phyloP scores from a whole-genome alignment of 2,329 filamentous ascomycete genomes.

The Cladophialophora immunda region DNA sequence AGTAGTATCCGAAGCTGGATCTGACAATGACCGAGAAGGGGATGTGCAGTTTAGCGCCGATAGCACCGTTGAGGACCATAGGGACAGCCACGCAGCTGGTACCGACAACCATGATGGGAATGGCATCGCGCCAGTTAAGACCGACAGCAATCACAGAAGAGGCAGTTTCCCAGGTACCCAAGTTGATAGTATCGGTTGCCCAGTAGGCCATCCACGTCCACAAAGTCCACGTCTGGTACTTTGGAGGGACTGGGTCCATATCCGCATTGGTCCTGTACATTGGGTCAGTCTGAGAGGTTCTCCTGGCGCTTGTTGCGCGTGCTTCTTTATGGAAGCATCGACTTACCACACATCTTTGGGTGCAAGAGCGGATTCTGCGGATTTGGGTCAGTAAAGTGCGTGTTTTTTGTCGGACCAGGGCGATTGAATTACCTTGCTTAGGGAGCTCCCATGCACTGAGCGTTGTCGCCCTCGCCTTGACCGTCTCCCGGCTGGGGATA shows the following conservation, averaged over 20 bases:
- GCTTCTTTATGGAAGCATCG: neutral
- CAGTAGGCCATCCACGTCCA: conserved; percentile 55
- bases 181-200: conserved; percentile 52
- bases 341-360: conserved; percentile 57
- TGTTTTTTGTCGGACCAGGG: neutral
- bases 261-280: conserved; percentile 60
- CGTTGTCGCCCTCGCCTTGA: conserved; percentile 53
- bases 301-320: no score
- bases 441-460: conserved; percentile 58
- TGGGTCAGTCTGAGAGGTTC: conserved; percentile 44
- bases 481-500: conserved; percentile 46
- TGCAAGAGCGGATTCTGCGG: conserved; percentile 54
- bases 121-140: conserved; percentile 56
- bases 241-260: conserved; percentile 52
- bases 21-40: conserved; percentile 67
- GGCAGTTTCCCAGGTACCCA: conserved; percentile 63
- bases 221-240: conserved; percentile 35
- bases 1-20: conserved; percentile 66
- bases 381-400: neutral
- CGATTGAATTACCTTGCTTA: conserved; percentile 47
- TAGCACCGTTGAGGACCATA: conserved; percentile 61
- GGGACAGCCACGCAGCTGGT: conserved; percentile 43
- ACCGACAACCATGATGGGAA: conserved; percentile 35
- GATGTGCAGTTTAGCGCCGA: conserved; percentile 55
- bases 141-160: conserved; percentile 60